Conservation (phyloP, 1,139 yeast species). For the Magnusiomyces tetraspermus region DNA sequence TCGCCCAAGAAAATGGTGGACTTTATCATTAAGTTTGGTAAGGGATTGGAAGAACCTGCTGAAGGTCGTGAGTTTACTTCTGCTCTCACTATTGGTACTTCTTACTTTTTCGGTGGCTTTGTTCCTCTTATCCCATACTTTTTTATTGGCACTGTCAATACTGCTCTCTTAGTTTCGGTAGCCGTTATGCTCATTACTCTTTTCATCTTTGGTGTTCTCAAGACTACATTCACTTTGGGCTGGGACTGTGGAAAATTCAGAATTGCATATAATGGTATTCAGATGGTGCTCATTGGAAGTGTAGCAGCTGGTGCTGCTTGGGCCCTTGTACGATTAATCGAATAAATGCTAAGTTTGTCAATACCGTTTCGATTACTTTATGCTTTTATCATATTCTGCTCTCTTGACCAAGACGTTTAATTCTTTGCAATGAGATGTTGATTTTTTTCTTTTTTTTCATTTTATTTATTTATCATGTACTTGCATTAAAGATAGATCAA, state of each 20-base stretch:
- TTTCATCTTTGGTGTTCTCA: constrained; percentile 77
- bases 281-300: constrained; percentile 90
- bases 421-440: too few species aligned
- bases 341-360: too few species aligned
- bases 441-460: too few species aligned
- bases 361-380: too few species aligned
- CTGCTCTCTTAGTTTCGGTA: constrained; percentile 69
- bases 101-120: constrained; percentile 73
- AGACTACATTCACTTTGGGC: constrained; percentile 79
- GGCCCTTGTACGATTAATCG: constrained; percentile 77
- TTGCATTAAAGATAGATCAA: too few species aligned
- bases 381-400: too few species aligned
- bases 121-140: constrained; percentile 74
- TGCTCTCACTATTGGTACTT: constrained; percentile 65
- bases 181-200: constrained; percentile 77
- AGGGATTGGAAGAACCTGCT: constrained; percentile 73
- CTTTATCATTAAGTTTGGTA: constrained; percentile 63
- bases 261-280: constrained; percentile 69
- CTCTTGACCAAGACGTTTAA: too few species aligned
- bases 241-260: constrained; percentile 53
- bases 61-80: constrained; percentile 68
- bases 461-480: too few species aligned
- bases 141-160: constrained; percentile 60
- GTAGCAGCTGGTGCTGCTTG: constrained; percentile 96
- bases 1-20: constrained; percentile 54